phyloP scores from a whole-genome alignment of 257 asterid genomes.

The Solanum corneliomulleri region DNA sequence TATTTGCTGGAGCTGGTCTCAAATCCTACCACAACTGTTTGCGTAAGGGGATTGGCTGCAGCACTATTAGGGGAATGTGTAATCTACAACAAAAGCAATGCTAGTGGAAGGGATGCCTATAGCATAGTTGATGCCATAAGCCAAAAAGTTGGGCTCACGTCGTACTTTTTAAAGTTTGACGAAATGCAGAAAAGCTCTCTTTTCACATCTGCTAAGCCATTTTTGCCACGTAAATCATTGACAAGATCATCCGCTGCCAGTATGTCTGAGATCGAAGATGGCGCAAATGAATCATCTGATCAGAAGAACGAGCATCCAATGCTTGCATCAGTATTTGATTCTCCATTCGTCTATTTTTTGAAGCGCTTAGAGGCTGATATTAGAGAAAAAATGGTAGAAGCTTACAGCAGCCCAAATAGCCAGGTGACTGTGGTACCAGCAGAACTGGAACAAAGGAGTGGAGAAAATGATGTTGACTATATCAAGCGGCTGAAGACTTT shows the following conservation, averaged over 20 bases:
- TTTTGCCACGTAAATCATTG: slow-evolving; percentile 47
- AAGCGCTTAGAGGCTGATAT: slow-evolving; percentile 55
- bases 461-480: slow-evolving; percentile 64
- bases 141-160: slow-evolving; percentile 74
- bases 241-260: slow-evolving; percentile 79
- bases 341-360: slow-evolving; percentile 55
- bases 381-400: slow-evolving; percentile 59
- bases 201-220: slow-evolving; percentile 60
- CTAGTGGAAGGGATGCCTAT: slow-evolving; percentile 45
- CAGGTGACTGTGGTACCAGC: slow-evolving; percentile 85
- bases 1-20: slow-evolving; percentile 72
- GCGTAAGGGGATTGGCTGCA: slow-evolving; percentile 72
- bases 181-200: slow-evolving; percentile 65
- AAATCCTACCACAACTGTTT: slow-evolving; percentile 42
- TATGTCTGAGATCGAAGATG: slow-evolving; percentile 78
- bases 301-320: slow-evolving; percentile 60
- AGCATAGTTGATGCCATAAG: slow-evolving; percentile 70
- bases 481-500: slow-evolving; percentile 57
- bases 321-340: slow-evolving; percentile 58
- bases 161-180: slow-evolving; percentile 61
- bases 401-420: slow-evolving; percentile 74
- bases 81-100: slow-evolving; percentile 42
- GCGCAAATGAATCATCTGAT: slow-evolving; percentile 45
- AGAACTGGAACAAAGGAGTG: slow-evolving; percentile 58
- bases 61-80: slow-evolving; percentile 65